Conservation (phyloP, 2,329 filamentous ascomycete genomes). For the Proliferodiscus dingleyae region DNA sequence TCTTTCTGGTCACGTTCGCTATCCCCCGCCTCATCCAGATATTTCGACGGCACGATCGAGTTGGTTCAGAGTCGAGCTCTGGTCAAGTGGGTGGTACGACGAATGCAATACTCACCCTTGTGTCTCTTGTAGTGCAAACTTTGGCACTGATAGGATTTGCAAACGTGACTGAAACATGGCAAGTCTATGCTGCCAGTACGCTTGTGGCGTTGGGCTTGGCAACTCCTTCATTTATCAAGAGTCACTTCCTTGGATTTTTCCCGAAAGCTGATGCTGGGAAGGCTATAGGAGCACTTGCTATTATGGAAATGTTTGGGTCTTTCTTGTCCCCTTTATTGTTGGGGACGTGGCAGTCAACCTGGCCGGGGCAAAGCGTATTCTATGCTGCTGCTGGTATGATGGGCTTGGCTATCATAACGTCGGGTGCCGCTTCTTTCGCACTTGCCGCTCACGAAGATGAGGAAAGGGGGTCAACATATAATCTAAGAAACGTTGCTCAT, state of each 20-base stretch:
- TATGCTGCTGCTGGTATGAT: slow-evolving; percentile 4
- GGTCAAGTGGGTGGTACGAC: not conserved
- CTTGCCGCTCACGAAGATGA: too few relatives aligned
- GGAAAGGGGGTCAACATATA: too few relatives aligned
- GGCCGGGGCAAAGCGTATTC: slow-evolving; percentile 3
- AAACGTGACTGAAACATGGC: not conserved
- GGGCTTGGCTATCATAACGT: too few relatives aligned
- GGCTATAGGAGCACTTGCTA: slow-evolving; percentile 1
- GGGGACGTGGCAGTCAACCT: not conserved
- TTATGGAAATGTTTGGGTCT: slow-evolving; percentile 2
- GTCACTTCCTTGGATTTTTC: not conserved
- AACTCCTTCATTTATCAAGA: slow-evolving; percentile 7
- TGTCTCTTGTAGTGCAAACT: not conserved
- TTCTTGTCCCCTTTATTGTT: slow-evolving; percentile 1
- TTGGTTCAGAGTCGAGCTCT: not conserved
- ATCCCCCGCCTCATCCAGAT: not conserved
- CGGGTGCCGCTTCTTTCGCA: too few relatives aligned
- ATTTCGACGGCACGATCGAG: not conserved
- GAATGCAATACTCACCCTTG: not conserved
- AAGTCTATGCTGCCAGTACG: not conserved
- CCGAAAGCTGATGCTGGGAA: not conserved
- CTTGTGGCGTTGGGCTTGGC: slow-evolving; percentile 3
- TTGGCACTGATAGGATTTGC: not conserved
- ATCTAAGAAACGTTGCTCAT: too few relatives aligned
- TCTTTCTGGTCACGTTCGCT: not conserved